Evolutionary conservation across 2,329 filamentous ascomycete species (phyloP).

Genomic region (Claviceps monticola): DNA sequence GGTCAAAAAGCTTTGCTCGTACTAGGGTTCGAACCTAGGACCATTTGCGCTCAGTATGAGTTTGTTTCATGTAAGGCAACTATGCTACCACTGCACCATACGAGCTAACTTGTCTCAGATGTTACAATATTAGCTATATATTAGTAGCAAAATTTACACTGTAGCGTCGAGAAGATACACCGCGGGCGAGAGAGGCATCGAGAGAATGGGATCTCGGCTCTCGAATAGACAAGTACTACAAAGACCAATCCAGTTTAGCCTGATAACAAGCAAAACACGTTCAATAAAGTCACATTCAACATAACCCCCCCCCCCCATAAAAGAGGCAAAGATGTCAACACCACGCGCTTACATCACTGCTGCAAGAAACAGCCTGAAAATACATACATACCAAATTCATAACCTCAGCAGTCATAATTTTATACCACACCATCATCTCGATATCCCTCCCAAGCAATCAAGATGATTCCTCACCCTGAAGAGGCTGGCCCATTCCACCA

Average conservation of each 20-base stretch:
- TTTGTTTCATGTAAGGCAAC: slow-evolving; percentile 22
- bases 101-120: slow-evolving; percentile 4
- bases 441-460: background rate
- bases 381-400: too few species aligned
- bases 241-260: too few species aligned
- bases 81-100: slow-evolving; percentile 25
- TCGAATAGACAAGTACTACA: too few species aligned
- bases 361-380: too few species aligned
- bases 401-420: background rate
- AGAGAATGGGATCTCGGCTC: too few species aligned
- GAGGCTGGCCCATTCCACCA: slow-evolving; percentile 40
- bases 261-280: too few species aligned
- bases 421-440: background rate
- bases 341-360: too few species aligned
- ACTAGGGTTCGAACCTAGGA: slow-evolving; percentile 32
- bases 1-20: slow-evolving; percentile 17
- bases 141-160: accelerated
- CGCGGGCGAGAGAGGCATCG: too few species aligned
- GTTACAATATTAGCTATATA: background rate
- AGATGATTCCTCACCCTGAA: slow-evolving; percentile 25
- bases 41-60: slow-evolving; percentile 17
- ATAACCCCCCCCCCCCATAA: too few species aligned
- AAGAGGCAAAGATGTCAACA: too few species aligned
- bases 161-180: too few species aligned
- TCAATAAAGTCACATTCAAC: too few species aligned